Base-by-base conservation (phyloP, 2,329 filamentous ascomycete genomes). In the Coniella vitis region DNA sequence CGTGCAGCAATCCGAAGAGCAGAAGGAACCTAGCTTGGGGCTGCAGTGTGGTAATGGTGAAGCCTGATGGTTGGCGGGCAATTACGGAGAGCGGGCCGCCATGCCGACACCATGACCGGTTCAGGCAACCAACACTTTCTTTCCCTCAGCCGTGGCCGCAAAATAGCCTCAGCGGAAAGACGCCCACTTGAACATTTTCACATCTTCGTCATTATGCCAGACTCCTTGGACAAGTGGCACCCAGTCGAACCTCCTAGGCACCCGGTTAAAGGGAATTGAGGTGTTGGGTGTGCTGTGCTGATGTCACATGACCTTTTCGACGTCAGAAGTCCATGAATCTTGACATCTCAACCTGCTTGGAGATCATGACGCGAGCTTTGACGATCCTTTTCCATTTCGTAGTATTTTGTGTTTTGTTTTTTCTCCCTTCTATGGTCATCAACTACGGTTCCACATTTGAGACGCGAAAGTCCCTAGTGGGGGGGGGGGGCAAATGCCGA, bases 81-180 rank as follows among this genome's bases (percentile, higher is more conserved):
- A 51, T 53, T 49, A 43, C 51, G 51, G 51, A 32, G 32, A 9
- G n/a, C 51, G 51, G 51, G 31, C 51, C 51, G 51, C 34, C n/a
- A 10, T 35, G 38, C 47, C 47, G 40, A 43, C 36, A 48, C 35
- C 39, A 42, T 43, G 31, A 37, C 20, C 38, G 37, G 17, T 52
- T 44, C 17, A 38, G 43, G 43, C 25, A 31, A 31, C 16, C n/a
- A 36, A 38, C 25, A 43, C 19, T 22, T 38, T 38, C 43, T 14
- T 32, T 47, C 37, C 44, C 39, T 42, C n/a, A n/a, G n/a, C n/a
- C n/a, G n/a, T n/a, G n/a, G n/a, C n/a, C n/a, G 45, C 49, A 41
- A 45, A 32, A 38, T 43, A 44, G 35, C 34, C 22, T 10, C 25
- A 41, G 37, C 42, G 12, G 21, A 21, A 16, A 36, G 21, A 35